A percentile compares a stretch with the other conserved stretches of the same genome.
These are phyloP conservation scores for Primulina tabacum DNA, from an alignment of 257 asterid species.

Conservation along the genomic window DNA sequence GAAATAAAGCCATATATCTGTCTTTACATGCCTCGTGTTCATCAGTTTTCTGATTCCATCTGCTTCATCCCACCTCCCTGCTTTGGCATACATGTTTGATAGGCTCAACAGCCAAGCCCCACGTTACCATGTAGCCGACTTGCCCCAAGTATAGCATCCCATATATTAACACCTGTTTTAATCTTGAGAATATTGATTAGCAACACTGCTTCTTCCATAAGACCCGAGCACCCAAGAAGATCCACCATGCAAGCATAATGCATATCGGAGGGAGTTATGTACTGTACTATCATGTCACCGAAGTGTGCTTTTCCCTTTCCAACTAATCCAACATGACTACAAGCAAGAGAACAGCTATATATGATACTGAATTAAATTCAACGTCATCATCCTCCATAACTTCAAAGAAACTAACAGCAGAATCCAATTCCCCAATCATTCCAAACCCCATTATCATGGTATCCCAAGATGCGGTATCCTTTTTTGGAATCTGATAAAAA, in stretches of 20 bases:
- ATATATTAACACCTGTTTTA: constrained; percentile 45
- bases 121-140: constrained; percentile 56
- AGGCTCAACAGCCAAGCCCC: constrained; percentile 78
- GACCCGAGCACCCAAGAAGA: constrained; percentile 74
- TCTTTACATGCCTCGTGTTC: too few relatives aligned
- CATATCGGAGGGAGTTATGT: constrained; percentile 56
- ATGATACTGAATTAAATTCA: constrained; percentile 52
- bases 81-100: constrained; percentile 73
- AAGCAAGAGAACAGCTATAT: constrained; percentile 59
- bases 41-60: constrained; percentile 64
- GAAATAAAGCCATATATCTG: constrained; percentile 40
- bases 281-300: constrained; percentile 35
- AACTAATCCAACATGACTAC: constrained; percentile 72
- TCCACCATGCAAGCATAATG: constrained; percentile 89
- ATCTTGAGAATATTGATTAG: constrained; percentile 42
- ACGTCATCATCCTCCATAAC: constrained; percentile 51
- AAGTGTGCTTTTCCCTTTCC: constrained; percentile 49
- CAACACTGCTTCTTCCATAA: constrained; percentile 48
- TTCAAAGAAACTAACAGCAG: constrained; percentile 58
- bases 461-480: constrained; percentile 72
- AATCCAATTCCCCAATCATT: constrained; percentile 54
- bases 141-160: constrained; percentile 85
- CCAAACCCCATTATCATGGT: constrained; percentile 75
- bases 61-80: constrained; percentile 77
- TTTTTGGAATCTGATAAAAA: constrained; percentile 43